Evolutionary conservation across 176 grass and related monocot genomes (phyloP).

Genomic region (Phyllostachys edulis): DNA sequence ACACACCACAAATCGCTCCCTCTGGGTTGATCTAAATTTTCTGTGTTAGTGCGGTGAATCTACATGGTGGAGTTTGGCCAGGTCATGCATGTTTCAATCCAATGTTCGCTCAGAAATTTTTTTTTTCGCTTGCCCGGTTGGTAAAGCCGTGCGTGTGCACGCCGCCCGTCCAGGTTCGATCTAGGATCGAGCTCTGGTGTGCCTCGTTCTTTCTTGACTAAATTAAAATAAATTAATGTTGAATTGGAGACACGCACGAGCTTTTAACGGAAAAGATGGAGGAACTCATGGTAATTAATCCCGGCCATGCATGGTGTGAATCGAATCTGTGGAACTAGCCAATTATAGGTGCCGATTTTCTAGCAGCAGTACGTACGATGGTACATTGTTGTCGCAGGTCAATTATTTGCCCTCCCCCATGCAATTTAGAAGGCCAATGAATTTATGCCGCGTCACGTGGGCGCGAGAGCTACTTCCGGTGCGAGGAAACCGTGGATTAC

Average conservation of each 20-base stretch:
- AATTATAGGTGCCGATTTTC: neutral
- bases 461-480: neutral
- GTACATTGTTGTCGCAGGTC: neutral
- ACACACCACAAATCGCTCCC: neutral
- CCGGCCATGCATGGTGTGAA: neutral
- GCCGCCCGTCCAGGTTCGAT: too few relatives aligned
- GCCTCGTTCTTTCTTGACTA: too few relatives aligned
- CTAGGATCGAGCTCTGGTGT: too few relatives aligned
- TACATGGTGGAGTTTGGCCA: neutral
- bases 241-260: neutral
- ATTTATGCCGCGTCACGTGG: neutral
- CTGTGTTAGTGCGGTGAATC: neutral
- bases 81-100: neutral
- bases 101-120: neutral
- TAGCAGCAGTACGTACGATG: neutral
- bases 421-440: constrained; percentile 39
- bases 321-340: constrained; percentile 13
- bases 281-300: neutral
- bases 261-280: neutral
- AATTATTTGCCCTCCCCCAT: constrained; percentile 15
- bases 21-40: neutral
- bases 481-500: constrained; percentile 26
- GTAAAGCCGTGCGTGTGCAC: too few relatives aligned
- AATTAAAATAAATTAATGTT: too few relatives aligned
- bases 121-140: too few relatives aligned